Evolutionary conservation across 495 filamentous ascomycete genomes (phyloP), one percentile per base, ranked within the genome.

Genomic region (Tuber calosporum): DNA sequence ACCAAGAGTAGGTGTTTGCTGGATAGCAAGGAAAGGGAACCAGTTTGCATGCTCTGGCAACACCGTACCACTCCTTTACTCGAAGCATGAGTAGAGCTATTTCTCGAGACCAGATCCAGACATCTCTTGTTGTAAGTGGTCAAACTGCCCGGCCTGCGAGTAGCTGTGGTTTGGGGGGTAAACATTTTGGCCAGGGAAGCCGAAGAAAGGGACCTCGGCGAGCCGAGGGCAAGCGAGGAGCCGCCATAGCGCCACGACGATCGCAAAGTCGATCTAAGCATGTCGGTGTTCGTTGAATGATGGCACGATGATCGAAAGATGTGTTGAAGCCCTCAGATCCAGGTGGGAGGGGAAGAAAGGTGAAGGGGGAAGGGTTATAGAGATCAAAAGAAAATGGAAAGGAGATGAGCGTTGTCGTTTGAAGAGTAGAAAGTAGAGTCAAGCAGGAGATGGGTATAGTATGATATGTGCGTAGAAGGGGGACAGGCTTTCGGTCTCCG

Each of bases 1-100:
- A 13, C 26, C 4, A 34, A 30, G 53, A 19, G 53, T 30, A 1
- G 53, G 53, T 62, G 53, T 30, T 62, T 62, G 53, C 19, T 15
- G 7, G 26, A 15, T 62, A 62, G 13, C 26, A 34, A 19, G 30
- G 53, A 62, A 34, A 34, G 53, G 53, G 53, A 17, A 7, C 53
- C 53, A 62, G 53, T 62, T 62, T 62, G 53, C 17, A 58, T 62
- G 53, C 4, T 62, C 53, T 62, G 53, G 53, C 26, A 62, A 62
- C 53, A 62, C 26, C 53, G 26, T 62, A 62, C 53, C 53, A 62
- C 53, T 62, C 53, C 53, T 62, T 34, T 62, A 62, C 26, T 62
- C 1, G 53, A 62, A 34, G 53, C 53, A 30, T 62, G 26, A 9
- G 53, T 62, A 34, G 53, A 62, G 26, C 7, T 62, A 34, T 62